Evolutionary conservation across 768 basidiomycete genomes (phyloP).

Genomic region (Xerocomellus amylosporus): DNA sequence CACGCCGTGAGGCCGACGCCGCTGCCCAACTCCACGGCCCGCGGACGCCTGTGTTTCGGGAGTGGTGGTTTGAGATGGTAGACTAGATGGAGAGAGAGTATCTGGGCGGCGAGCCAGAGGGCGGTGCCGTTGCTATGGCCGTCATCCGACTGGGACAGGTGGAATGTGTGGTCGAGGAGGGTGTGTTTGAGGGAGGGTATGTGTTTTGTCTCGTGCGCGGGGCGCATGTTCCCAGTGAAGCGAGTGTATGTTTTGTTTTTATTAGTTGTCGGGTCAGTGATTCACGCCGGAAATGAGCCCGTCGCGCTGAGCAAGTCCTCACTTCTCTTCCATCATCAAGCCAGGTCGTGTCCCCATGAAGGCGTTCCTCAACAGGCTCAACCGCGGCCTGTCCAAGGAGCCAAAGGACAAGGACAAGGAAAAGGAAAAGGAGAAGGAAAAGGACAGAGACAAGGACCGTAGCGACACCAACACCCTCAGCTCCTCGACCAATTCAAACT

Average conservation of each 20-base stretch:
- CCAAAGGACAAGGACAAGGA: constrained; percentile 61
- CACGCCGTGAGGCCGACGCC: constrained; percentile 80
- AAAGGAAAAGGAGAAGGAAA: constrained; percentile 35
- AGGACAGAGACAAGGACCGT: constrained; percentile 27
- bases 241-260: not conserved
- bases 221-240: constrained; percentile 20
- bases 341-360: constrained; percentile 52
- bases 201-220: constrained; percentile 69
- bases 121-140: constrained; percentile 75
- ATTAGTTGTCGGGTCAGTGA: not conserved
- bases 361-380: constrained; percentile 77
- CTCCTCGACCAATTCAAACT: constrained; percentile 24
- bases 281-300: constrained; percentile 24
- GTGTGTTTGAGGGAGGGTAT: constrained; percentile 43
- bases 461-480: constrained; percentile 34
- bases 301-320: constrained; percentile 12
- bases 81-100: constrained; percentile 61
- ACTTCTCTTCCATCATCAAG: not conserved
- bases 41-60: constrained; percentile 24
- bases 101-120: constrained; percentile 82
- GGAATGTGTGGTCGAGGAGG: constrained; percentile 42
- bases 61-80: constrained; percentile 32
- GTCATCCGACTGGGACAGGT: constrained; percentile 56
- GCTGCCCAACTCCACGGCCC: constrained; percentile 75
- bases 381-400: constrained; percentile 54